Evolutionary conservation across 2,329 filamentous ascomycete genomes (phyloP).

Genomic region (Xylariaceae sp.): DNA sequence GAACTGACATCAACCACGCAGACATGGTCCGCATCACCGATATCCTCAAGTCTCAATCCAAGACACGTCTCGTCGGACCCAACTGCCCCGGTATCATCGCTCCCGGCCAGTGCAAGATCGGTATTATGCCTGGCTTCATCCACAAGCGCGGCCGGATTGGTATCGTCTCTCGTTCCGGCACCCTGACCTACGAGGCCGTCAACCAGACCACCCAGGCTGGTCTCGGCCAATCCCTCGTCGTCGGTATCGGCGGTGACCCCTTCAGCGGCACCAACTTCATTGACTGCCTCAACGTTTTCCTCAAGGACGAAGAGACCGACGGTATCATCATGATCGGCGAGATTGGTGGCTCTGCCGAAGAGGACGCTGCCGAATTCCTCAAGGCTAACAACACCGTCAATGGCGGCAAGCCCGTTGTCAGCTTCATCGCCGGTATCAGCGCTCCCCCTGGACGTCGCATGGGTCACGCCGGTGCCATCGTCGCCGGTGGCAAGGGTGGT

Average conservation of each 20-base stretch:
- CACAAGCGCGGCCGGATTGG: slow-evolving; percentile 99
- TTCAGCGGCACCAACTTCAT: slow-evolving; percentile 99
- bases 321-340: slow-evolving; percentile 99
- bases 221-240: slow-evolving; percentile 94
- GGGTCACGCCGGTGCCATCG: slow-evolving; percentile 98
- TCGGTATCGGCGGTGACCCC: slow-evolving; percentile 96
- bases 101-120: slow-evolving; percentile 97
- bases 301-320: slow-evolving; percentile 92
- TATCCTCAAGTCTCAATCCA: slow-evolving; percentile 95
- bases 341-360: slow-evolving; percentile 95
- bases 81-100: slow-evolving; percentile 99
- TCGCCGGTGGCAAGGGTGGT: slow-evolving; percentile 94
- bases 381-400: slow-evolving; percentile 85
- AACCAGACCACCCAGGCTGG: slow-evolving; percentile 98
- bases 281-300: slow-evolving; percentile 96
- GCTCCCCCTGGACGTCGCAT: slow-evolving; percentile 94
- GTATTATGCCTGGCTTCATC: slow-evolving; percentile 99
- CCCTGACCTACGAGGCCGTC: slow-evolving; percentile 98
- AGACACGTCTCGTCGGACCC: slow-evolving; percentile 93
- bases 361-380: slow-evolving; percentile 96
- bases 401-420: slow-evolving; percentile 86
- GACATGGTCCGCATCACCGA: slow-evolving; percentile 99
- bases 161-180: slow-evolving; percentile 97
- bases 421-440: slow-evolving; percentile 97
- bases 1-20: slow-evolving; percentile 34